These are phyloP conservation scores for Hansenula lynferdii DNA, from an alignment of 1,139 yeast species.

Conservation along the genomic window DNA sequence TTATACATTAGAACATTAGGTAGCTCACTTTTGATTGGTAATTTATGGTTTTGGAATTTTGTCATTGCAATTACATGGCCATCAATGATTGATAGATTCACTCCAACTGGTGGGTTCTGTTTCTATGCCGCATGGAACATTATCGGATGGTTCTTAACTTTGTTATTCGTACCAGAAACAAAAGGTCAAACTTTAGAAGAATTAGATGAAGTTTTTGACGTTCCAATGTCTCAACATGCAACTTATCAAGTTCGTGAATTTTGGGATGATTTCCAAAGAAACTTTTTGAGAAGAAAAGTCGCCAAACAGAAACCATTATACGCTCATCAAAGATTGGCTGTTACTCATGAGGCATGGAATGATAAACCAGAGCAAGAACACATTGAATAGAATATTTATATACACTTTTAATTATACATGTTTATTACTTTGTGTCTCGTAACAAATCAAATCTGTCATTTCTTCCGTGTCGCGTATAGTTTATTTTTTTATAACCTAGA, in stretches of 20 bases:
- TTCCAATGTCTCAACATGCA: conserved; percentile 48
- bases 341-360: conserved; percentile 52
- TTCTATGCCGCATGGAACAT: conserved; percentile 83
- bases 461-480: too few relatives aligned
- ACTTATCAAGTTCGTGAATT: conserved; percentile 42
- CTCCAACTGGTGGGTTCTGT: conserved; percentile 76
- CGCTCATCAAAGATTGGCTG: conserved; percentile 48
- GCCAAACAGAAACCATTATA: conserved; percentile 47
- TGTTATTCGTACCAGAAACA: conserved; percentile 61
- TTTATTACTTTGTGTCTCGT: background rate
- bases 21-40: conserved; percentile 77
- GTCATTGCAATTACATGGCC: conserved; percentile 79
- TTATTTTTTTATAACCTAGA: too few relatives aligned
- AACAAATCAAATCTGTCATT: too few relatives aligned
- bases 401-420: too few relatives aligned
- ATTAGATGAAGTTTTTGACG: conserved; percentile 58
- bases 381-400: conserved; percentile 21
- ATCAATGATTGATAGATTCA: conserved; percentile 52
- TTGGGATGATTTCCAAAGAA: conserved; percentile 21
- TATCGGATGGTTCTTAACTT: conserved; percentile 59
- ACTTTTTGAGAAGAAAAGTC: conserved; percentile 35
- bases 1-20: conserved; percentile 76
- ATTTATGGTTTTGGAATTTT: conserved; percentile 79
- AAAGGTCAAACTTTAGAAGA: conserved; percentile 63
- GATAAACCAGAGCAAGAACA: conserved; percentile 46